Evolutionary conservation across 2,329 filamentous ascomycete species (phyloP), one percentile per base, ranked within the genome.

Genomic region (Penicillium corylophilum): DNA sequence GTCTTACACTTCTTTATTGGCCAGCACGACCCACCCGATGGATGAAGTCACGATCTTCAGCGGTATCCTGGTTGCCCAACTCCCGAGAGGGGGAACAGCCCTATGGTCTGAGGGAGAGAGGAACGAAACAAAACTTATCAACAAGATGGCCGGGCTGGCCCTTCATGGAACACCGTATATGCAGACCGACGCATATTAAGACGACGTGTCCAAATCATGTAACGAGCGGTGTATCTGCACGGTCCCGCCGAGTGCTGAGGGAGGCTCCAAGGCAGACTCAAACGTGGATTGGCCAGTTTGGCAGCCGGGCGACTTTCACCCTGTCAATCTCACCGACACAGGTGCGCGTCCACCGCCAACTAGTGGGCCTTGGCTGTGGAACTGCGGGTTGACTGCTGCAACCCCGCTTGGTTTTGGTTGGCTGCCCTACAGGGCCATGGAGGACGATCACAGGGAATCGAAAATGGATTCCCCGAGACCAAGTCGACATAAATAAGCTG

Each of bases 241-340:
- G 55, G 59, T 54, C 45, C 29, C 29, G 44, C 23, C 36, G 24
- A 53, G 31, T 36, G 29, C 15, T 38, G 31, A 24, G 55, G 48
- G 60, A 61, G 59, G 55, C 59, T 63, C 59, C 42, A 55, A 61
- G 59, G 50, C 50, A 60, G 52, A 53, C 13, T 46, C 41, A 35
- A 52, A 26, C 15, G 22, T 9, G 47, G 48, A 61, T 61, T 61
- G 60, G 59, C 36, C 26, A 24, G 5, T 28, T 31, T 12, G 36
- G 12, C 35, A 43, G 26, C 35, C 49, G 16, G 39, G 23, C 44
- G 35, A 44, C 39, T 22, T 35, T 35, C 40, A 52, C 42, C 26
- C 10, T 31, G 15, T 16, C 12, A 48, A 51, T 50, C 55, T 62
- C 60, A 61, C 59, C 60, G 57, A 62, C 54, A 50, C 38, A 24